A percentile compares a stretch with the other conserved stretches of the same genome.
Conservation (phyloP, 2,329 filamentous ascomycete species). For the Drechslera avenae region DNA sequence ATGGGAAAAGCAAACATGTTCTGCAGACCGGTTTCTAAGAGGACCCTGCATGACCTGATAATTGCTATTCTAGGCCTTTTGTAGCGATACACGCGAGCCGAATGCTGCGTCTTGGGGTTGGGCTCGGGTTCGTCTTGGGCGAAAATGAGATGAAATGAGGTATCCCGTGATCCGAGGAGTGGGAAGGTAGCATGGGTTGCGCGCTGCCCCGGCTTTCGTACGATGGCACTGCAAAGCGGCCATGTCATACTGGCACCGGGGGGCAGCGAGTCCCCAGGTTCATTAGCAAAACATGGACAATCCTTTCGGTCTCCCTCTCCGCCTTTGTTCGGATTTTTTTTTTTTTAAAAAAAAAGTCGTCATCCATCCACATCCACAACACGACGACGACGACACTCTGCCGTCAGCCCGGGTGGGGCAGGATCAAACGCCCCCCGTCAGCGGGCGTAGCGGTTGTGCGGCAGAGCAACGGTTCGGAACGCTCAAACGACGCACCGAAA, state of each 20-base stretch:
- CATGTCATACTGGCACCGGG: too few relatives aligned
- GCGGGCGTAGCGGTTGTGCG: conserved; percentile 3
- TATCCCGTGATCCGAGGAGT: background rate
- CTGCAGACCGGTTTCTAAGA: background rate
- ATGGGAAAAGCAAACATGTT: background rate
- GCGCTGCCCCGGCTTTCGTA: background rate
- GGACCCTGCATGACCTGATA: conserved; percentile 5
- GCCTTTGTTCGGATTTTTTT: background rate
- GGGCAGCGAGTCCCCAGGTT: too few relatives aligned
- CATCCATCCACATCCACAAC: conserved; percentile 3
- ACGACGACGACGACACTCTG: conserved; percentile 1
- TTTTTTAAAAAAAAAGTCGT: background rate
- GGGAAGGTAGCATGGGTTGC: too few relatives aligned
- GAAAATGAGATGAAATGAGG: background rate
- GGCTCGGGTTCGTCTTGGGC: too few relatives aligned
- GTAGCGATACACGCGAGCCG: conserved; percentile 7
- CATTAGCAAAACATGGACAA: too few relatives aligned
- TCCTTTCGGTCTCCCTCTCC: too few relatives aligned
- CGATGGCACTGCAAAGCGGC: too few relatives aligned
- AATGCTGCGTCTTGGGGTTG: too few relatives aligned
- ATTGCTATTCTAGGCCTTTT: background rate
- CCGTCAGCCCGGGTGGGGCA: background rate
- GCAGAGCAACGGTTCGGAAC: conserved; percentile 13
- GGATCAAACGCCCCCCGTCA: conserved; percentile 6
- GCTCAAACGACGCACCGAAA: conserved; percentile 11